Conservation (phyloP, 345 rosid species). For the Rhizophora apiculata region DNA sequence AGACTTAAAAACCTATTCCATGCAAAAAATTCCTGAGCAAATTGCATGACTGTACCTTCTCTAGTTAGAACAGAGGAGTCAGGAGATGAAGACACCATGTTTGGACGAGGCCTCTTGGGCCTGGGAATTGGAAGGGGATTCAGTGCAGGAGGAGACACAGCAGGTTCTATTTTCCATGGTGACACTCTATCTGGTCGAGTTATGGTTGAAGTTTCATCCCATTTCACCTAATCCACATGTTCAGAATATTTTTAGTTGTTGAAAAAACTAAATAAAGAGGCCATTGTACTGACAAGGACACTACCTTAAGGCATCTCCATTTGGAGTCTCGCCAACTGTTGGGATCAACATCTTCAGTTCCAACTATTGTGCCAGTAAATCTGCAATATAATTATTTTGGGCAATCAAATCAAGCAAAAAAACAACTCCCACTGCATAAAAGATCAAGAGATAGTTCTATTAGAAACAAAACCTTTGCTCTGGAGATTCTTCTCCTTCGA, state of each 20-base stretch:
- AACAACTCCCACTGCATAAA: neutral
- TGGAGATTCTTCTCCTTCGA: slow-evolving; percentile 90
- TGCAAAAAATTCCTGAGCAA: neutral
- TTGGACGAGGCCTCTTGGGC: slow-evolving; percentile 61
- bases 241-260: slow-evolving; percentile 2
- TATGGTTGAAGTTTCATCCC: slow-evolving; percentile 75
- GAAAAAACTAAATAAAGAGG: neutral
- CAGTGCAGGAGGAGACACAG: slow-evolving; percentile 67
- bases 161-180: slow-evolving; percentile 87
- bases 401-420: neutral
- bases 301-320: slow-evolving; percentile 87
- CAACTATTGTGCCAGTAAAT: slow-evolving; percentile 79
- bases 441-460: too few species aligned
- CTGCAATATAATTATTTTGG: slow-evolving; percentile 27
- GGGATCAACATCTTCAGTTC: slow-evolving; percentile 61
- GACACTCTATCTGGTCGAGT: slow-evolving; percentile 87
- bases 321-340: slow-evolving; percentile 60
- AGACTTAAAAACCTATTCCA: neutral
- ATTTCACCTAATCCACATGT: slow-evolving; percentile 53
- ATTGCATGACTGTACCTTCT: slow-evolving; percentile 48
- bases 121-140: slow-evolving; percentile 58
- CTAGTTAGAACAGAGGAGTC: slow-evolving; percentile 55
- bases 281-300: neutral
- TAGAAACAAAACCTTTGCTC: slow-evolving; percentile 58
- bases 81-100: slow-evolving; percentile 45